These are phyloP conservation scores for Soucietia sequanensis DNA, from an alignment of 805 yeast genomes.

Conservation along the genomic window DNA sequence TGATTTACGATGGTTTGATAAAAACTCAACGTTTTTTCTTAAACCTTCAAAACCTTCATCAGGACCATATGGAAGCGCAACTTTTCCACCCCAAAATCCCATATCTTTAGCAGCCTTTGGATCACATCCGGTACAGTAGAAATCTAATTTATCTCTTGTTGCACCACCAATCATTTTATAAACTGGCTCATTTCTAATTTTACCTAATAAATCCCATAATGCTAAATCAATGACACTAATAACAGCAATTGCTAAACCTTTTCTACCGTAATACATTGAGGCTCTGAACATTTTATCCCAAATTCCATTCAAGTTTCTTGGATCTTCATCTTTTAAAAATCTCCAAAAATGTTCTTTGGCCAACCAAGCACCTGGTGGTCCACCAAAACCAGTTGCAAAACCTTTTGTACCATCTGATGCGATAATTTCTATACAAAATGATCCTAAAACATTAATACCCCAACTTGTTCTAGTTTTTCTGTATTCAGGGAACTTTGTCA, in stretches of 20 bases:
- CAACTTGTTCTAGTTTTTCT: constrained; percentile 45
- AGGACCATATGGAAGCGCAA: constrained; percentile 50
- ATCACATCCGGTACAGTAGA: constrained; percentile 50
- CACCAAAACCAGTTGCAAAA: constrained; percentile 53
- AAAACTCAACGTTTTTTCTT: constrained; percentile 44
- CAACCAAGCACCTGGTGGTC: constrained; percentile 51
- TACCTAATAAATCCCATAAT: constrained; percentile 50
- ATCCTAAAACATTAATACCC: constrained; percentile 52
- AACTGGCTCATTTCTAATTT: constrained; percentile 50
- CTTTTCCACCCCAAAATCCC: constrained; percentile 57
- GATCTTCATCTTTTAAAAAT: constrained; percentile 47
- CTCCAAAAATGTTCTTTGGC: constrained; percentile 46
- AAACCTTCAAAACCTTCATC: constrained; percentile 50
- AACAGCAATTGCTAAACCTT: constrained; percentile 48
- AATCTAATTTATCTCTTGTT: constrained; percentile 42
- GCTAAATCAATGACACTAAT: constrained; percentile 50
- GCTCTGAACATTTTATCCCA: constrained; percentile 53
- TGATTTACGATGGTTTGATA: constrained; percentile 40
- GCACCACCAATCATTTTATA: constrained; percentile 54
- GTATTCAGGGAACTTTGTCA: constrained; percentile 48
- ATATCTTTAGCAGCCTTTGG: constrained; percentile 47
- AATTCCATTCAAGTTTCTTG: constrained; percentile 42
- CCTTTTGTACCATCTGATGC: constrained; percentile 50
- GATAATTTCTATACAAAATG: constrained; percentile 48
- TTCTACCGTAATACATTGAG: constrained; percentile 51